A percentile compares a stretch with the other conserved stretches of the same genome.
phyloP scores from a whole-genome alignment of 2,329 filamentous ascomycete genomes.

The Pseudogymnoascus sp. region DNA sequence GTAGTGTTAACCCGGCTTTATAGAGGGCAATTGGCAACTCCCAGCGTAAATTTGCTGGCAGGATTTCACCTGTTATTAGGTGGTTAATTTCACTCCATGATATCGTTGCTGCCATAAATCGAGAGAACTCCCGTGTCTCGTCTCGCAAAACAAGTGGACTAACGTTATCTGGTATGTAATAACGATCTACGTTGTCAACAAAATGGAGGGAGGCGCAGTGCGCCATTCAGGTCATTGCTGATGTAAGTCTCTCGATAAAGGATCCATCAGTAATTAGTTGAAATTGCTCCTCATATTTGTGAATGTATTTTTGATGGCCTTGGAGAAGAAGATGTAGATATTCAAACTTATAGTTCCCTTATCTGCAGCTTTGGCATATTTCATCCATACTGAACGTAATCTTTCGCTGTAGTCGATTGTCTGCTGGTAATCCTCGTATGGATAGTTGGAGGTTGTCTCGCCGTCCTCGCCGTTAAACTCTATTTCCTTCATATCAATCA shows the following conservation, averaged over 20 bases:
- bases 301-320: background rate
- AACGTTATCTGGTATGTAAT: background rate
- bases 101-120: background rate
- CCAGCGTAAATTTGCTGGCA: constrained; percentile 2
- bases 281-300: background rate
- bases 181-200: background rate
- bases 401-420: background rate
- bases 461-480: background rate
- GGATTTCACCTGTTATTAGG: background rate
- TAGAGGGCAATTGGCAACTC: constrained; percentile 1
- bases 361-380: background rate
- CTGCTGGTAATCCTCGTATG: background rate
- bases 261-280: constrained; percentile 8
- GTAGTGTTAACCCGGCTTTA: background rate
- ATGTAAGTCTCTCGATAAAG: constrained; percentile 1
- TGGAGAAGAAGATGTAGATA: background rate
- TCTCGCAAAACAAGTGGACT: background rate
- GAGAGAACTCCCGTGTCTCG: background rate
- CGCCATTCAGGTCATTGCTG: constrained; percentile 3
- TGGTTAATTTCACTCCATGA: background rate
- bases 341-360: background rate
- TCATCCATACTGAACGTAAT: background rate
- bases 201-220: background rate
- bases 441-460: background rate
- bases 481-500: background rate